phyloP scores from a whole-genome alignment of 495 filamentous ascomycete genomes.

The Neurospora sp. region DNA sequence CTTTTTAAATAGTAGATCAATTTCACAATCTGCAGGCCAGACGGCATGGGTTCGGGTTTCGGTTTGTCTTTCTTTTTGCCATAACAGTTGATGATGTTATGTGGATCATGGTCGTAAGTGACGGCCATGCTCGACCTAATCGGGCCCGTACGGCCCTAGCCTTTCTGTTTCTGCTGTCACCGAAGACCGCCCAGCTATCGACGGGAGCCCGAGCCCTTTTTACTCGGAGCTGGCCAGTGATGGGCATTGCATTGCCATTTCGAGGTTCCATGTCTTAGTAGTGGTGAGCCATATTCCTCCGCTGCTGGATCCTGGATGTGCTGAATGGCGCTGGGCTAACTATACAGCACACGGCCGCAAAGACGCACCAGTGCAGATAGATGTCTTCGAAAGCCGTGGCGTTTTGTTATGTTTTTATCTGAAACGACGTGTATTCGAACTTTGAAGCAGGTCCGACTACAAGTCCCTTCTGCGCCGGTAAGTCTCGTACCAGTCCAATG shows the following conservation, averaged over 20 bases:
- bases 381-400: background rate
- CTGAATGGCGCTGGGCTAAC: background rate
- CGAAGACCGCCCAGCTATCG: background rate
- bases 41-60: background rate
- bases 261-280: background rate
- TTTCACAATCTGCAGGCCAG: background rate
- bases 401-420: background rate
- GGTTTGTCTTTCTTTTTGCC: background rate
- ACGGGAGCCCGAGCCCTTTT: background rate
- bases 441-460: background rate
- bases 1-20: background rate
- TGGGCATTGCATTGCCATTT: background rate
- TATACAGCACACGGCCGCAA: background rate
- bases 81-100: background rate
- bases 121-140: background rate
- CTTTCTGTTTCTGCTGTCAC: background rate
- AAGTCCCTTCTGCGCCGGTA: conserved; percentile 4
- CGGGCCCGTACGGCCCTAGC: background rate
- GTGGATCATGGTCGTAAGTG: background rate
- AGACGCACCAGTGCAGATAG: background rate
- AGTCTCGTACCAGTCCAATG: conserved; percentile 19
- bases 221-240: background rate
- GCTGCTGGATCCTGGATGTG: background rate
- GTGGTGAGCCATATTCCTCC: background rate
- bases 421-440: background rate